Evolutionary conservation across 176 grass and related monocot species (phyloP).

Genomic region (Otatea glauca): DNA sequence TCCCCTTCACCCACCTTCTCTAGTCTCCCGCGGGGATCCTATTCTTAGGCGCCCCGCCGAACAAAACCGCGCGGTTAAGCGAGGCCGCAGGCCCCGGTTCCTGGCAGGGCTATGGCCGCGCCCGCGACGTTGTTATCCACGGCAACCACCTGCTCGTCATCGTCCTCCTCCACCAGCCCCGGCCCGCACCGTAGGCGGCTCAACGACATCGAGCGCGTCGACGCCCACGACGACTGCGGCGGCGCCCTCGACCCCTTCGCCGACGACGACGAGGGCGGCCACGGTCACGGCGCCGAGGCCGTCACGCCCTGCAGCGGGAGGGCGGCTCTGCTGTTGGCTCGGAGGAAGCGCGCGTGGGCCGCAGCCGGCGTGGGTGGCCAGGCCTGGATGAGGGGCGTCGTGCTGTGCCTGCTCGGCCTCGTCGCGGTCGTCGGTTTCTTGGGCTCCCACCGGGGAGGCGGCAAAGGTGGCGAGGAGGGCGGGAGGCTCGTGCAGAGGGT

Average conservation of each 20-base stretch:
- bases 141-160: not conserved
- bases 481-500: conserved; percentile 50
- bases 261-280: conserved; percentile 29
- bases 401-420: conserved; percentile 64
- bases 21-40: conserved; percentile 36
- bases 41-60: conserved; percentile 47
- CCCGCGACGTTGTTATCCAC: conserved; percentile 38
- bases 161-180: conserved; percentile 28
- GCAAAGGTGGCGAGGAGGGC: not conserved
- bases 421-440: conserved; percentile 52
- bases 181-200: conserved; percentile 59
- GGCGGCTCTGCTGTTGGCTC: conserved; percentile 33
- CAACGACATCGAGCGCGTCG: conserved; percentile 56
- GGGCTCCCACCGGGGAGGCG: conserved; percentile 48
- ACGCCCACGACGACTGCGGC: conserved; percentile 7
- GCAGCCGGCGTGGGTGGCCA: not conserved
- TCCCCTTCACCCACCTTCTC: conserved; percentile 49
- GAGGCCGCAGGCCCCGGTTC: conserved; percentile 12
- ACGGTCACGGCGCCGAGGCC: not conserved
- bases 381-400: conserved; percentile 58
- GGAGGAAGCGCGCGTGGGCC: conserved; percentile 43
- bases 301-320: not conserved
- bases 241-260: not conserved
- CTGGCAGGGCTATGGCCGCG: conserved; percentile 50
- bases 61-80: conserved; percentile 38